Conservation (phyloP, 1,139 yeast species). For the Yamadazyma spencermartinsiae region DNA sequence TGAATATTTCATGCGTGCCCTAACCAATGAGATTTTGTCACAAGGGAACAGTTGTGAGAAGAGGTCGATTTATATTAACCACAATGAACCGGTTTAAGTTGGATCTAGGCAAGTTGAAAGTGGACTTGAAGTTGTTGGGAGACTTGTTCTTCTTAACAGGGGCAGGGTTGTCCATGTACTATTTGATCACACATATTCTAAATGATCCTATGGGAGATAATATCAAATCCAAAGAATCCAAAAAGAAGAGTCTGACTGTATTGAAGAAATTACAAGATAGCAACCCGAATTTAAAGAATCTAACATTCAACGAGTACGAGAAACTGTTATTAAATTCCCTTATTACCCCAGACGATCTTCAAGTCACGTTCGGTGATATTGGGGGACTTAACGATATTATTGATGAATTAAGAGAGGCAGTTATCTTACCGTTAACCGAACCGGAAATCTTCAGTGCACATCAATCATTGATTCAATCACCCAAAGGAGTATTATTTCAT, state of each 20-base stretch:
- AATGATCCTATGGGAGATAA: slow-evolving; percentile 54
- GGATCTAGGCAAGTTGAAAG: slow-evolving; percentile 42
- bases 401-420: slow-evolving; percentile 84
- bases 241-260: slow-evolving; percentile 65
- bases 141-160: slow-evolving; percentile 77
- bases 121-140: slow-evolving; percentile 57
- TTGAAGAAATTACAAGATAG: slow-evolving; percentile 56
- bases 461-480: slow-evolving; percentile 74
- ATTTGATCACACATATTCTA: slow-evolving; percentile 59
- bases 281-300: slow-evolving; percentile 58
- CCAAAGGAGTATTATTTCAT: slow-evolving; percentile 88
- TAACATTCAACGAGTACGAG: slow-evolving; percentile 75
- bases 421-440: slow-evolving; percentile 80
- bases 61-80: neutral
- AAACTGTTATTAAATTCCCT: slow-evolving; percentile 72
- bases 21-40: neutral
- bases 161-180: slow-evolving; percentile 80
- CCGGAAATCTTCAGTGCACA: slow-evolving; percentile 66
- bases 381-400: slow-evolving; percentile 86
- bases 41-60: neutral
- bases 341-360: slow-evolving; percentile 80
- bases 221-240: slow-evolving; percentile 61
- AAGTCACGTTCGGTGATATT: slow-evolving; percentile 71
- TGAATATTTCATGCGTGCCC: neutral
- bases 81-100: slow-evolving; percentile 36